These are phyloP conservation scores for Podospora pseudoanserina DNA, from an alignment of 495 filamentous ascomycete genomes.

Conservation along the genomic window DNA sequence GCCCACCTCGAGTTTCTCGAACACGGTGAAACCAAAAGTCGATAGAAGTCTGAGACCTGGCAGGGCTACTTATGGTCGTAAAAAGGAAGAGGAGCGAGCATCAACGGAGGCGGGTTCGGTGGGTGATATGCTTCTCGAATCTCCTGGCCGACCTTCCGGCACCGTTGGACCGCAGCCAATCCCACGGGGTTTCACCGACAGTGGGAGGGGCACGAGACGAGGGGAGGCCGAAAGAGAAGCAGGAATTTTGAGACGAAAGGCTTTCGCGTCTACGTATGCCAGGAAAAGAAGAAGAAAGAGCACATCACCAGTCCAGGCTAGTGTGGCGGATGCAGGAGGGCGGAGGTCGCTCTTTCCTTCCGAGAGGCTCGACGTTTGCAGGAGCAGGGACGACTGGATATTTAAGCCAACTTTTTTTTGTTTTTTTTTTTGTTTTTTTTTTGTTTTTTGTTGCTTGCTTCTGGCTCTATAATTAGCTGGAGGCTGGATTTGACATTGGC, in stretches of 20 bases:
- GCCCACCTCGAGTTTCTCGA: neutral
- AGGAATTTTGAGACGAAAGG: neutral
- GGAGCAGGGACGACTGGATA: neutral
- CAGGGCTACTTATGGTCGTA: neutral
- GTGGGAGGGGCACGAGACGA: neutral
- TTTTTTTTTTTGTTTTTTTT: too few relatives aligned
- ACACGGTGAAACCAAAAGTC: neutral
- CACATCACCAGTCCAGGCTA: neutral
- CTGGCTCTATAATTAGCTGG: neutral
- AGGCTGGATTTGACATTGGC: neutral
- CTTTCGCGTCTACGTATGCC: neutral
- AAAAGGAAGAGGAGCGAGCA: neutral
- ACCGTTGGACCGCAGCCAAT: neutral
- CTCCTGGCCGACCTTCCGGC: neutral
- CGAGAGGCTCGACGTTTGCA: neutral
- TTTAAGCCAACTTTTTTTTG: neutral
- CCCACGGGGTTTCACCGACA: neutral
- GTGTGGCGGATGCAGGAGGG: neutral
- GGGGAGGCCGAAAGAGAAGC: neutral
- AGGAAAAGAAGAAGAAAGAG: neutral
- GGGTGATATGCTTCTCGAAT: neutral
- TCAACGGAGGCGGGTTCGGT: neutral
- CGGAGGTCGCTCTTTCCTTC: neutral
- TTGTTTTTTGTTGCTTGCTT: neutral
- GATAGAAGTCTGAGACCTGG: slow-evolving; percentile 1